Evolutionary conservation across 1,284 basidiomycete genomes (phyloP), one percentile per base, ranked within the genome.

Genomic region (Leccinum pallidistipes): DNA sequence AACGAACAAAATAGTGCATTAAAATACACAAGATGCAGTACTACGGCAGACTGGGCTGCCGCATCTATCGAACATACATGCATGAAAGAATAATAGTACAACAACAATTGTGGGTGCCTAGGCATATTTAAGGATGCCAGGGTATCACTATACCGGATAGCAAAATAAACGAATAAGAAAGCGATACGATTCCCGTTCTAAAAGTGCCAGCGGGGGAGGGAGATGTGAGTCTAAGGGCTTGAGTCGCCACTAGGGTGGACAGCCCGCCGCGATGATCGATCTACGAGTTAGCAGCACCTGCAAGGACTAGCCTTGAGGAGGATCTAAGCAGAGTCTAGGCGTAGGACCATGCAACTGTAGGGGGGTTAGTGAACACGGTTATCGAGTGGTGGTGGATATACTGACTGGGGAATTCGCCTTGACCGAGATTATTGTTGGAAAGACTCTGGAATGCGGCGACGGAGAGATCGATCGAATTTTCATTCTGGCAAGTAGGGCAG

Each of bases 391-490:
- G 16, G 38, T n/a, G 36, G 45, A 59, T 27, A 38, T 56, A 64
- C 85, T 66, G 75, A 88, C 87, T 90, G 60, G 76, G 69, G 62
- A 95, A 79, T 67, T 79, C 74, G 60, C 94, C 94, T 40, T 83
- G 77, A 8, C 70, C 74, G 58, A 81, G 72, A 59, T 74, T 68
- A 5, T 40, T 29, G 24, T 29, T 3, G 38, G 84, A 87, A 60
- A 96, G 83, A 16, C 73, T 67, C 51, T 79, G 60, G 83, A 97
- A 97, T 29, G 92, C 88, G 56, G 71, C 86, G n/a, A 73, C 65
- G 12, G 92, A 94, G 62, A 97, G 83, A 74, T 98, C 95, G 70
- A 98, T 86, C 21, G 86, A 89, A 73, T 88, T 79, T 38, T 58
- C 57, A 64, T 82, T 83, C 0, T 68, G 38, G 80, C 95, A 98